Base-by-base conservation (phyloP, 2,329 filamentous ascomycete species). In the Balansia obtecta region DNA sequence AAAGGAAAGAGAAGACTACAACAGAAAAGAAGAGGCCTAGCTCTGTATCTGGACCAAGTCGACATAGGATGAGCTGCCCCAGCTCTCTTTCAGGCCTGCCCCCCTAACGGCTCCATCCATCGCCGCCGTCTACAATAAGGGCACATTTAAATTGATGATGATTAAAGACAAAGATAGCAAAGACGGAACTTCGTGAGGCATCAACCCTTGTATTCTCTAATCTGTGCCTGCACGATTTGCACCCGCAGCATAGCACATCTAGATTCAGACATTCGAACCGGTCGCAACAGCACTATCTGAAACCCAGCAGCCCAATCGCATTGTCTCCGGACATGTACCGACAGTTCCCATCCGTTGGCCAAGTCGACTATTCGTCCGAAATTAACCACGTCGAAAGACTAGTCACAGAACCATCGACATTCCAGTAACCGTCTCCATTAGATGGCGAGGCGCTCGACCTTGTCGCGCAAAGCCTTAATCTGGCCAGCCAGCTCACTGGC, bases 381-480 rank as follows among this genome's bases (percentile, higher is more conserved):
- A 8, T 42, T 27, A 12, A 7, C 16, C 4, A 11, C 40, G n/a
- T 2, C 13, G 5, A 9, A 4, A 42, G 12, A 42, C 18, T 20
- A 7, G 10, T 20, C 27, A 12, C 32, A 46, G n/a, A 16, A 16
- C 11, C 42, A n/a, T 38, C 32, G 18, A 20, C 15, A n/a, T 16
- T 13, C 30, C n/a, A 30, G n/a, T 15, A n/a, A 9, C 27, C n/a
- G 15, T 30, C 7, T 6, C 12, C 18, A 15, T 80, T 84, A 96
- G 73, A 96, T 95, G 75, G 91, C 89, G 59, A 96, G 79, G 61
- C 90, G 81, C 79, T 97, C 91, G 50, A 97, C 87, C 82, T 95
- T 94, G 71, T 94, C 87, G 77, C 91, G 94, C 64, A 96, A 76
- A 57, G 83, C 77, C 61, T 86, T 80, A 69, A 97, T 96, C 76